Percentiles rank a stretch among this genome's conserved stretches.
These are phyloP conservation scores for Fusarium mundagurra DNA, from an alignment of 2,329 filamentous ascomycete genomes.

Conservation along the genomic window DNA sequence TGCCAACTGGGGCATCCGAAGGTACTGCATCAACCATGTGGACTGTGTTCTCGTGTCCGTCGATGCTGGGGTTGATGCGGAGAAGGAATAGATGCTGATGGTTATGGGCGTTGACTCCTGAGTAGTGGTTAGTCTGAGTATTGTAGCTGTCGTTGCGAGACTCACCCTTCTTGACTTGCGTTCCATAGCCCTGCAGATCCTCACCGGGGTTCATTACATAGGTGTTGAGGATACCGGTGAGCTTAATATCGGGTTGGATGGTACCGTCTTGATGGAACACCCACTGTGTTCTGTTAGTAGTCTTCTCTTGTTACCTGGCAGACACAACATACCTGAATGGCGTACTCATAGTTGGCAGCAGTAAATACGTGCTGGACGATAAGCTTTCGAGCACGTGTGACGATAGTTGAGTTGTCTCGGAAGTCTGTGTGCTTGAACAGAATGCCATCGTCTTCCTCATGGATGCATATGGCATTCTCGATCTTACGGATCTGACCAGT, in stretches of 20 bases:
- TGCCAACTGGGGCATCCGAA: constrained; percentile 79
- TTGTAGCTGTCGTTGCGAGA: background rate
- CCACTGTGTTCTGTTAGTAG: constrained; percentile 61
- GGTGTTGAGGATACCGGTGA: constrained; percentile 93
- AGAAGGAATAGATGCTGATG: constrained; percentile 96
- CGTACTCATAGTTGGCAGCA: constrained; percentile 94
- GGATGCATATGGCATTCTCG: constrained; percentile 95
- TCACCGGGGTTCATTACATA: constrained; percentile 76
- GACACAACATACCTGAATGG: constrained; percentile 20
- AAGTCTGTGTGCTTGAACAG: constrained; percentile 96
- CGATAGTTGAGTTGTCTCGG: constrained; percentile 85
- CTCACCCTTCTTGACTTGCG: background rate
- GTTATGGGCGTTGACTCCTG: constrained; percentile 84
- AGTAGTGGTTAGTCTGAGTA: background rate
- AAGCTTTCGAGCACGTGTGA: constrained; percentile 86
- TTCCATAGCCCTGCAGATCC: background rate
- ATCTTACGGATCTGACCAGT: constrained; percentile 79
- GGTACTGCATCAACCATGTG: constrained; percentile 83
- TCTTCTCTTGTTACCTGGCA: accelerated
- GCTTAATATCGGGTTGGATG: constrained; percentile 89
- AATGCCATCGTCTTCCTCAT: constrained; percentile 92
- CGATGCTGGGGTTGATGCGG: constrained; percentile 86
- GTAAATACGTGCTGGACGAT: constrained; percentile 93
- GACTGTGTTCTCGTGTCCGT: constrained; percentile 85
- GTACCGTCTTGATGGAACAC: constrained; percentile 88